A percentile compares a stretch with the other conserved stretches of the same genome.
Conservation (phyloP, 352 stramenopile genomes). For the Phytophthora litchii region DNA sequence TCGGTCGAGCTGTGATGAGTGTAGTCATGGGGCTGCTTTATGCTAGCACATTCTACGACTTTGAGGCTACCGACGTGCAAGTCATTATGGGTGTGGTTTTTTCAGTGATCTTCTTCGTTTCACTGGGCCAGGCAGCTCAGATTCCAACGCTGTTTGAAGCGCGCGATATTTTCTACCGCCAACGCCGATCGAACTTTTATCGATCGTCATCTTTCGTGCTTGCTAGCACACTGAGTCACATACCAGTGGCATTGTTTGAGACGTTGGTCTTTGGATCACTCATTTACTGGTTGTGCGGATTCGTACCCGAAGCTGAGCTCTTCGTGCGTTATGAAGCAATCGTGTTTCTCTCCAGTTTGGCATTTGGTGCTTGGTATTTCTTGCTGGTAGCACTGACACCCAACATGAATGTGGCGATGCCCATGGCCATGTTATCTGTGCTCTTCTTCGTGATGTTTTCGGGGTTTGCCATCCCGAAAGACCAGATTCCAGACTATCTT, state of each 20-base stretch:
- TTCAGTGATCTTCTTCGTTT: slow-evolving; percentile 77
- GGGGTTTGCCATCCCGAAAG: slow-evolving; percentile 54
- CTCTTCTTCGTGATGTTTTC: slow-evolving; percentile 57
- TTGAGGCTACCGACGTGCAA: slow-evolving; percentile 43
- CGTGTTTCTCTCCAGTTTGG: slow-evolving; percentile 52
- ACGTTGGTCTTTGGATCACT: slow-evolving; percentile 77
- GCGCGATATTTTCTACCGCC: slow-evolving; percentile 56
- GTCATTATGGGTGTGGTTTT: slow-evolving; percentile 83
- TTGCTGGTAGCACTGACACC: slow-evolving; percentile 41
- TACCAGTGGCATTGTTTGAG: slow-evolving; percentile 59
- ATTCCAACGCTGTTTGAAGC: slow-evolving; percentile 80
- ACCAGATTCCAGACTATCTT: slow-evolving; percentile 52
- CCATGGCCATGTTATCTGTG: slow-evolving; percentile 51
- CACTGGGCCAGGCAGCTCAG: slow-evolving; percentile 68
- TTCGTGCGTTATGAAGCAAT: slow-evolving; percentile 52
- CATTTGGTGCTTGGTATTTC: slow-evolving; percentile 55
- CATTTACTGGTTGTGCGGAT: slow-evolving; percentile 84
- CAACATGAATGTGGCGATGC: slow-evolving; percentile 49
- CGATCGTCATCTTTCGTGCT: slow-evolving; percentile 75
- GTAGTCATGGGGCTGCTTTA: slow-evolving; percentile 55
- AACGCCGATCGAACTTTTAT: slow-evolving; percentile 54
- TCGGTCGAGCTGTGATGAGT: slow-evolving; percentile 47
- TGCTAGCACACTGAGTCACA: slow-evolving; percentile 40
- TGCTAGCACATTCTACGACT: slow-evolving; percentile 49
- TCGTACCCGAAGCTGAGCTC: slow-evolving; percentile 29